Conservation (phyloP, 1,284 basidiomycete species). For the Cronartium quercuum region DNA sequence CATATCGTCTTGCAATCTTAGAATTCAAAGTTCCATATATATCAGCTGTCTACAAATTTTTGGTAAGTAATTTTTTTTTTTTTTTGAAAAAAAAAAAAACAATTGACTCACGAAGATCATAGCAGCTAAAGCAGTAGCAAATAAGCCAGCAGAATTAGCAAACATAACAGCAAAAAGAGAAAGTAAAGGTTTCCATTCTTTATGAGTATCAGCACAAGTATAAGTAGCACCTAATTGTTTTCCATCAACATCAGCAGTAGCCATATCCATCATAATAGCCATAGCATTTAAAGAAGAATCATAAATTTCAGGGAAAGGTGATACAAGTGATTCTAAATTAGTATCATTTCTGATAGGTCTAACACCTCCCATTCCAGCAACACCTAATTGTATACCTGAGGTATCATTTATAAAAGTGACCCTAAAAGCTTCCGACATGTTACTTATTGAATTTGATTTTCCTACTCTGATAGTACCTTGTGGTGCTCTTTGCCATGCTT, state of each 20-base stretch:
- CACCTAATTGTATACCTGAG: conserved; percentile 23
- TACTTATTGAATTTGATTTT: background rate
- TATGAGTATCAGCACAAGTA: conserved; percentile 5
- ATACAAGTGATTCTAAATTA: background rate
- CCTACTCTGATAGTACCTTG: conserved; percentile 6
- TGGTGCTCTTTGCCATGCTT: too few relatives aligned
- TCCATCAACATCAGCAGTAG: conserved; percentile 2
- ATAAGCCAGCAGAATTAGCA: conserved; percentile 10
- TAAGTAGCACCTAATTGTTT: conserved; percentile 23
- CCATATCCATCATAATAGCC: conserved; percentile 21
- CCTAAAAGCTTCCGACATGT: conserved; percentile 8
- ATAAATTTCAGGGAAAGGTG: background rate
- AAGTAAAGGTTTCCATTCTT: conserved; percentile 26
- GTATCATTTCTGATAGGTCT: conserved; percentile 11
- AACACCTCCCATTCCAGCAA: conserved; percentile 20
- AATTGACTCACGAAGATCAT: conserved; percentile 24
- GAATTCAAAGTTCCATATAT: too few relatives aligned
- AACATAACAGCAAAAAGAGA: conserved; percentile 14
- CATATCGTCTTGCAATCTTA: too few relatives aligned
- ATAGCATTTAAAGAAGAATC: conserved; percentile 1
- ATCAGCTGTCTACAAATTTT: too few relatives aligned
- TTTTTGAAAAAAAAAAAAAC: too few relatives aligned
- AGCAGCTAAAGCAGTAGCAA: background rate
- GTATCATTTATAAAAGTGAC: background rate
- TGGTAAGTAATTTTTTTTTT: too few relatives aligned